Evolutionary conservation across 805 yeast species (phyloP).

Genomic region (Tetrapisispora phaffii): DNA sequence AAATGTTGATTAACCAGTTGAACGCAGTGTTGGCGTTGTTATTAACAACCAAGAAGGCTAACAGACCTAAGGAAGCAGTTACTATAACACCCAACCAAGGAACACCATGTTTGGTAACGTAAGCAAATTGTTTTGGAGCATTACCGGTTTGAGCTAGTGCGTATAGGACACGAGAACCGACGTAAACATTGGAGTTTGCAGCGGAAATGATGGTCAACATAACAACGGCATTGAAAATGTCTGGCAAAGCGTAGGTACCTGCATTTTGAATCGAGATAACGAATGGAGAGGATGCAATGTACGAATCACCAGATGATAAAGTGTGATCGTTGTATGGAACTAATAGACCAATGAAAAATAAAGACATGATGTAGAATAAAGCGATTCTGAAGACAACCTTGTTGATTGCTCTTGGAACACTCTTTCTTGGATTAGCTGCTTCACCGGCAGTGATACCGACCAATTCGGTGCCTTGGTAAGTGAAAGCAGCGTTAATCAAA

Average conservation of each 20-base stretch:
- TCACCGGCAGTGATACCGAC: slow-evolving; percentile 54
- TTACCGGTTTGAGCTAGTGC: slow-evolving; percentile 49
- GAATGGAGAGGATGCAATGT: slow-evolving; percentile 53
- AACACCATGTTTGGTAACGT: slow-evolving; percentile 48
- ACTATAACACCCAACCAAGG: slow-evolving; percentile 47
- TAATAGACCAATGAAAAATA: slow-evolving; percentile 54
- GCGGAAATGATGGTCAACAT: slow-evolving; percentile 61
- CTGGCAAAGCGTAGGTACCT: slow-evolving; percentile 58
- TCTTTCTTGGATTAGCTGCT: slow-evolving; percentile 53
- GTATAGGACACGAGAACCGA: slow-evolving; percentile 60
- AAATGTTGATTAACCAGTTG: slow-evolving; percentile 56
- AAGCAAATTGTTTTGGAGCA: slow-evolving; percentile 50
- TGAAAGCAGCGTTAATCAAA: slow-evolving; percentile 46
- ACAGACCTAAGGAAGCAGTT: slow-evolving; percentile 47
- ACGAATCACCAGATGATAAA: slow-evolving; percentile 28
- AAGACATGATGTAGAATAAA: slow-evolving; percentile 48
- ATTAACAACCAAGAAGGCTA: slow-evolving; percentile 48
- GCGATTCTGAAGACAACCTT: slow-evolving; percentile 55
- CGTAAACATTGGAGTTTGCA: slow-evolving; percentile 66
- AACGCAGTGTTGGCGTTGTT: slow-evolving; percentile 45
- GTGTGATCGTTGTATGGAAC: slow-evolving; percentile 54
- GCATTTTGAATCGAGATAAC: slow-evolving; percentile 56
- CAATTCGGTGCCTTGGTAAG: slow-evolving; percentile 51
- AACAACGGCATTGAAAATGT: slow-evolving; percentile 64
- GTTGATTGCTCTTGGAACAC: slow-evolving; percentile 59